phyloP scores from a whole-genome alignment of 257 asterid species.

The Solanum neorickii region DNA sequence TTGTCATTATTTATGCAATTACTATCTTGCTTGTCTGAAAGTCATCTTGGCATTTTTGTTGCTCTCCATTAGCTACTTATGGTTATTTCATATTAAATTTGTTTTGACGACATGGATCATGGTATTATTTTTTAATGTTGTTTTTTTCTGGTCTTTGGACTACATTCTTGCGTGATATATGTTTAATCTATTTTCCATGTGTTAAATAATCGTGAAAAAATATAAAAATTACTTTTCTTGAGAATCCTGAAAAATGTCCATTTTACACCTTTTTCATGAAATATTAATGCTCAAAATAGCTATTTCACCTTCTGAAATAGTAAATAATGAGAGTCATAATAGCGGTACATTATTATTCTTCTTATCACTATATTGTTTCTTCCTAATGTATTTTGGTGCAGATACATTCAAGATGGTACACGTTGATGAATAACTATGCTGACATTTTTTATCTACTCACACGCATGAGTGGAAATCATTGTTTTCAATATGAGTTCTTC shows the following conservation, averaged over 20 bases:
- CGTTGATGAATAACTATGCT: conserved; percentile 76
- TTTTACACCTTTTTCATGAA: background rate
- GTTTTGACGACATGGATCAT: background rate
- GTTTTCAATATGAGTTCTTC: background rate
- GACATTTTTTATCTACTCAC: conserved; percentile 88
- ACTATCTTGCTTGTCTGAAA: background rate
- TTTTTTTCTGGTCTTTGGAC: background rate
- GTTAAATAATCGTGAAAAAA: too few relatives aligned
- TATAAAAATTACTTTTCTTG: background rate
- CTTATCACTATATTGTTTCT: background rate
- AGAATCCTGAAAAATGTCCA: background rate
- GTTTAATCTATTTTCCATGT: background rate
- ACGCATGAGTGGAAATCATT: conserved; percentile 34
- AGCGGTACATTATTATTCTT: too few relatives aligned
- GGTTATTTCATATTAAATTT: background rate
- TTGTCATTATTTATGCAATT: background rate
- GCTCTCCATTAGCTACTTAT: background rate
- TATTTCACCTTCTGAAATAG: background rate
- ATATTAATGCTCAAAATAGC: background rate
- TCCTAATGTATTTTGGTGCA: conserved; percentile 16
- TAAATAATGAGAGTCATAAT: background rate
- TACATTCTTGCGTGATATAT: too few relatives aligned
- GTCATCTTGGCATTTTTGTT: background rate
- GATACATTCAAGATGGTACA: conserved; percentile 62
- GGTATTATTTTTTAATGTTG: background rate